A percentile compares a stretch with the other conserved stretches of the same genome.
These are phyloP conservation scores for Cladosporium sp. DNA, from an alignment of 2,329 filamentous ascomycete species.

Conservation along the genomic window DNA sequence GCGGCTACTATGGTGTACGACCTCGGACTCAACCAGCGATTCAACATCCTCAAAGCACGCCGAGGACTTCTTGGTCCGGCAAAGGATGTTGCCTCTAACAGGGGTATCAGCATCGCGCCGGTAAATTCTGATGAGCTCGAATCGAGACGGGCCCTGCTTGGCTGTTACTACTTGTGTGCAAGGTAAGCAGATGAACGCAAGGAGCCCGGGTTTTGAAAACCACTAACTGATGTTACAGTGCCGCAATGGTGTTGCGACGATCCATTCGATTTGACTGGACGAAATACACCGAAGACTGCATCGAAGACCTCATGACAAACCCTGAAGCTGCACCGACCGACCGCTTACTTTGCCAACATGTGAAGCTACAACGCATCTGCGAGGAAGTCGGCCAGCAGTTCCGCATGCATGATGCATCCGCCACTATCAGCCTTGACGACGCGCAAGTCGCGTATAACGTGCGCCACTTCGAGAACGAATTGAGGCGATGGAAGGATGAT, in stretches of 20 bases:
- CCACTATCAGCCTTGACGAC: constrained; percentile 56
- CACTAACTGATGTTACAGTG: constrained; percentile 42
- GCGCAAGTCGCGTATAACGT: constrained; percentile 57
- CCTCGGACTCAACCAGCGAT: constrained; percentile 69
- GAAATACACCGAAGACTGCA: constrained; percentile 64
- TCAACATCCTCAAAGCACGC: constrained; percentile 41
- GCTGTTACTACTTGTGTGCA: constrained; percentile 63
- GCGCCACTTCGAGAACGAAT: constrained; percentile 57
- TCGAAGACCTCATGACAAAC: constrained; percentile 59
- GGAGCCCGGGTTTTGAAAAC: too few relatives aligned
- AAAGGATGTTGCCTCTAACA: constrained; percentile 36
- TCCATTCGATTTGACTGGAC: constrained; percentile 63
- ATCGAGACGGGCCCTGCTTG: constrained; percentile 60
- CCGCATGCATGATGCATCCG: constrained; percentile 55
- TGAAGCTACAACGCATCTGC: constrained; percentile 60
- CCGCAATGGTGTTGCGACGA: constrained; percentile 60
- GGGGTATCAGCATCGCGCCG: constrained; percentile 28
- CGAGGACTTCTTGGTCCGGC: constrained; percentile 40
- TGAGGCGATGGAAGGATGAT: constrained; percentile 51
- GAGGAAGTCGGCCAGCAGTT: constrained; percentile 61
- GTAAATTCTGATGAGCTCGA: constrained; percentile 57
- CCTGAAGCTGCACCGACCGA: constrained; percentile 61
- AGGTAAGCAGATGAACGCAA: constrained; percentile 42
- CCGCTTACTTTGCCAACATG: constrained; percentile 57
- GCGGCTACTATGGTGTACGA: constrained; percentile 82